phyloP scores from a whole-genome alignment of 768 basidiomycete genomes.

The Suillus cothurnatus region DNA sequence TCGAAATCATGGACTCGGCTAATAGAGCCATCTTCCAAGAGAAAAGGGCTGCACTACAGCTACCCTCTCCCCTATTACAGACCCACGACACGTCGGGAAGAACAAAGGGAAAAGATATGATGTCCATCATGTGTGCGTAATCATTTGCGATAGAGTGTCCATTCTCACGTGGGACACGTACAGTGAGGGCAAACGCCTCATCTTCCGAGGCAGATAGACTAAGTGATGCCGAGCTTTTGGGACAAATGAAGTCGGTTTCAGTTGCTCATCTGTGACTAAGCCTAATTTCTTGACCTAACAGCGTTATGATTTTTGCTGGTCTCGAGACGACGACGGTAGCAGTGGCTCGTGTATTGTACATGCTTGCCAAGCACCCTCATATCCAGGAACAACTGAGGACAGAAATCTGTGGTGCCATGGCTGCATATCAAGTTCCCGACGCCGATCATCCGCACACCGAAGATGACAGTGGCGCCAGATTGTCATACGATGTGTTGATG shows the following conservation, averaged over 20 bases:
- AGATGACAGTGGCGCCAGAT: slow-evolving; percentile 19
- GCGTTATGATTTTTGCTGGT: slow-evolving; percentile 41
- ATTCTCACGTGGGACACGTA: not conserved
- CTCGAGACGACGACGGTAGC: slow-evolving; percentile 48
- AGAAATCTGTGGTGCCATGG: slow-evolving; percentile 33
- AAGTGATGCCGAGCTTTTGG: slow-evolving; percentile 26
- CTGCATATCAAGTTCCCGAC: not conserved
- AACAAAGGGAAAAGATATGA: slow-evolving; percentile 23
- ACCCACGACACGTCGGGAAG: not conserved
- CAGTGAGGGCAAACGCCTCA: slow-evolving; percentile 27
- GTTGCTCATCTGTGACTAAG: not conserved
- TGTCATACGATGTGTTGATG: slow-evolving; percentile 43
- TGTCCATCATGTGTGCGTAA: slow-evolving; percentile 32
- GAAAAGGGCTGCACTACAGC: slow-evolving; percentile 23
- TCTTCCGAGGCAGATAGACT: slow-evolving; percentile 23
- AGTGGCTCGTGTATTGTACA: slow-evolving; percentile 37
- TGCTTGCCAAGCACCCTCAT: slow-evolving; percentile 38
- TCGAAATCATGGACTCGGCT: slow-evolving; percentile 18
- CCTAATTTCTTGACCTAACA: slow-evolving; percentile 11
- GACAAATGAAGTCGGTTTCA: slow-evolving; percentile 28
- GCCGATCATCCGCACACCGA: slow-evolving; percentile 15
- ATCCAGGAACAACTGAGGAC: slow-evolving; percentile 41
- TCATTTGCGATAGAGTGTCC: not conserved
- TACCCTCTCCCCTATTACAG: not conserved
- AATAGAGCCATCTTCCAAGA: slow-evolving; percentile 18